Evolutionary conservation across 1,284 basidiomycete genomes (phyloP).

Genomic region (Moesziomyces parantarcticus): DNA sequence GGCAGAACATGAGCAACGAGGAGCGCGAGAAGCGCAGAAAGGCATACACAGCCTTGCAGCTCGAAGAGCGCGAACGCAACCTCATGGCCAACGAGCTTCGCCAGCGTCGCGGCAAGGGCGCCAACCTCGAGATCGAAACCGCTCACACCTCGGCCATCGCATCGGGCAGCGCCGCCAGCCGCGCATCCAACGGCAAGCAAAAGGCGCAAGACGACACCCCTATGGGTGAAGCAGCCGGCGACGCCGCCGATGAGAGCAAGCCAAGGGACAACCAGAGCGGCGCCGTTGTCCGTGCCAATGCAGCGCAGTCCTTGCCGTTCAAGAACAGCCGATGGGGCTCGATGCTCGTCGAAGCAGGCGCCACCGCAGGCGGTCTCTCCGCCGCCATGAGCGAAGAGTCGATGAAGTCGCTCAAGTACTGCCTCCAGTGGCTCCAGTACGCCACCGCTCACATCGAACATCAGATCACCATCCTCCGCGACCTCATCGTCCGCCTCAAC

Average conservation of each 20-base stretch:
- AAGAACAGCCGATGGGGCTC: constrained; percentile 78
- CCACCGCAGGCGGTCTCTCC: constrained; percentile 75
- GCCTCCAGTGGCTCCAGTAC: constrained; percentile 87
- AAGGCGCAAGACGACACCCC: constrained; percentile 11
- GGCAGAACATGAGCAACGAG: constrained; percentile 53
- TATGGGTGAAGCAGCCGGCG: constrained; percentile 7
- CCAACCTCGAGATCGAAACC: constrained; percentile 31
- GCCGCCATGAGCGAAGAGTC: constrained; percentile 89
- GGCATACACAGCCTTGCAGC: constrained; percentile 51
- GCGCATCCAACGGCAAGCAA: constrained; percentile 2
- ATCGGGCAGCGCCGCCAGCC: constrained; percentile 11
- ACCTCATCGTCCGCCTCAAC: constrained; percentile 63
- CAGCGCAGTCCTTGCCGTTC: constrained; percentile 65
- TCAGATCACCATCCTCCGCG: constrained; percentile 82
- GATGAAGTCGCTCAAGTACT: constrained; percentile 85
- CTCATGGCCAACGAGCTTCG: constrained; percentile 54
- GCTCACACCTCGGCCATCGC: constrained; percentile 12
- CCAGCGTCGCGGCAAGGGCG: constrained; percentile 42
- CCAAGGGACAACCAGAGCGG: constrained; percentile 7
- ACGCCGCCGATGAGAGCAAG: constrained; percentile 24
- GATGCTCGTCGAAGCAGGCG: constrained; percentile 84
- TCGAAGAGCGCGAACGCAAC: constrained; percentile 57
- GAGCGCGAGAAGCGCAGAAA: constrained; percentile 53
- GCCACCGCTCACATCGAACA: constrained; percentile 87
- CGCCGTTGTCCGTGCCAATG: constrained; percentile 56